Conservation (phyloP, 2,329 filamentous ascomycete genomes). For the Dactylonectria estremocensis region DNA sequence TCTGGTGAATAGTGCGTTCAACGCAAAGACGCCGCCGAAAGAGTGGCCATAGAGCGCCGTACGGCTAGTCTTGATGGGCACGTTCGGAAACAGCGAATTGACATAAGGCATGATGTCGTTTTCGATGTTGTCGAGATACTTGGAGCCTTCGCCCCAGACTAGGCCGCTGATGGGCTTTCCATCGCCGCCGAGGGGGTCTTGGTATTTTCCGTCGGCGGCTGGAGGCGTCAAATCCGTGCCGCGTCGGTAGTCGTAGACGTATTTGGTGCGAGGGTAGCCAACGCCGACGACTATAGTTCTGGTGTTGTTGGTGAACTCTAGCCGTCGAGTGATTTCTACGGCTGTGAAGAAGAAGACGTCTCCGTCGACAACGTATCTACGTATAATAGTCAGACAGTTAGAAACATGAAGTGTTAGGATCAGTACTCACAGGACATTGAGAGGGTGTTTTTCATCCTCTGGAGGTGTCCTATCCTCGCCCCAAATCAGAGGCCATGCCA, state of each 20-base stretch:
- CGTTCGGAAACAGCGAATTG: constrained; percentile 43
- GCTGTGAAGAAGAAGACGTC: constrained; percentile 55
- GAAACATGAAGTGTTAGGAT: constrained; percentile 11
- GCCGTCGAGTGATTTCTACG: constrained; percentile 48
- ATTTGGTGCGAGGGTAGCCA: constrained; percentile 50
- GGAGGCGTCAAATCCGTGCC: constrained; percentile 51
- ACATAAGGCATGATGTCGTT: constrained; percentile 55
- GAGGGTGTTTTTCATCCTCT: constrained; percentile 26
- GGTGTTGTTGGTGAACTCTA: constrained; percentile 46
- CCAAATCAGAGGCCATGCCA: constrained; percentile 48
- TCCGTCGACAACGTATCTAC: constrained; percentile 53
- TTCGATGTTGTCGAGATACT: constrained; percentile 61
- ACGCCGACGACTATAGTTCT: constrained; percentile 52
- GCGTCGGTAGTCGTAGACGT: constrained; percentile 50
- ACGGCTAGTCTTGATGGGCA: constrained; percentile 53
- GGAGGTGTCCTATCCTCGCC: constrained; percentile 35
- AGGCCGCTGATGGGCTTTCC: constrained; percentile 45
- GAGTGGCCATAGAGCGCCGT: constrained; percentile 66
- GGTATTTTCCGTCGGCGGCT: constrained; percentile 41
- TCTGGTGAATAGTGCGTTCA: constrained; percentile 60
- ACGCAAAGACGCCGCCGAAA: constrained; percentile 63
- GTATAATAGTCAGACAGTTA: background rate
- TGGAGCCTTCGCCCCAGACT: constrained; percentile 59
- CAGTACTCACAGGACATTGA: constrained; percentile 47
- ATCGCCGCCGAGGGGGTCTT: constrained; percentile 42